Base-by-base conservation (phyloP, 2,329 filamentous ascomycete species). In the Stagonosporopsis chrysanthemi region DNA sequence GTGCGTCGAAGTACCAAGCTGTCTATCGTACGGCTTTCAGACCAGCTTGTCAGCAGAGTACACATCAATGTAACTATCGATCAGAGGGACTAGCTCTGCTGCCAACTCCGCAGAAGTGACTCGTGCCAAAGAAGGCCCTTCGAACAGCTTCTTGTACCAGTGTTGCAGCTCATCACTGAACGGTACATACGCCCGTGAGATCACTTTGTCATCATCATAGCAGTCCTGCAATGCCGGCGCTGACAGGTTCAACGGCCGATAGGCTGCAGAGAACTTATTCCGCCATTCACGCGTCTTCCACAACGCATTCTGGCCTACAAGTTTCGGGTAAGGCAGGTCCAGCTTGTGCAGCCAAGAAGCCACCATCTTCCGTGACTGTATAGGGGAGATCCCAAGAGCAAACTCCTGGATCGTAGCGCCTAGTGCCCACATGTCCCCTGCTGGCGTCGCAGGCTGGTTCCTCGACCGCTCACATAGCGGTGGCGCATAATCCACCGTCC, bases 321-420 rank as follows among this genome's bases (percentile, higher is more conserved):
- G 15, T 17, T 24, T 14, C 1, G 46, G 46, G 19, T 45, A 33
- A 15, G 24, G n/a, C 6, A 11, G 22, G n/a, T 4, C 29, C 5
- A 9, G 3, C 29, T 19, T n/a, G 12, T 43, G 4, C 39, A 48
- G 6, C 6, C 38, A 8, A 3, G 39, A 39, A 8, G 36, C 35
- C 15, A 61, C 36, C 2, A 12, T 31, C 4, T 47, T 19, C 5
- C 22, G 44, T 3, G 56, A 63, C 48, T 62, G 51, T 4, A 17
- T 28, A 0, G 67, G 66, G 1, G 24, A 1, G 1, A 60, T 17
- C 2, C 54, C 51, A 2, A 68, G 38, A 3, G 63, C 64, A 14
- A 71, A 63, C 0, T 22, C 24, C 38, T 73, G 67, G 4, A 72
- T 36, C 6, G 62, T 63, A 0, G 62, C 62, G 5, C 69, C 68